These are phyloP conservation scores for Carallia pectinifolia DNA, from an alignment of 345 rosid genomes.

Conservation along the genomic window DNA sequence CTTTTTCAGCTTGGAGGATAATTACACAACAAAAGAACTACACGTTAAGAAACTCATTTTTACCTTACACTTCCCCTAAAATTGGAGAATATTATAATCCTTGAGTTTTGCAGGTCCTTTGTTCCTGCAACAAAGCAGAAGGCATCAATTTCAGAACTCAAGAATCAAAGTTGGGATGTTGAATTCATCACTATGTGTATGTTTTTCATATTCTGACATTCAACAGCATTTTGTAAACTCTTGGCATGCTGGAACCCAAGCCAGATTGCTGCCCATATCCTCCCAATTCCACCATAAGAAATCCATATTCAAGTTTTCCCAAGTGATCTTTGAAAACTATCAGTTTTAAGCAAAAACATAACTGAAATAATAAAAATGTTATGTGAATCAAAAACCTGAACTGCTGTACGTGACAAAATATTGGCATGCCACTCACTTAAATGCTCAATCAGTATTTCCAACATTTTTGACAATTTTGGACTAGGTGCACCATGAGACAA, in stretches of 20 bases:
- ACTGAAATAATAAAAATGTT: neutral
- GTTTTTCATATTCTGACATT: neutral
- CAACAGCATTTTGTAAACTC: neutral
- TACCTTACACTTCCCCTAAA: slow-evolving; percentile 98
- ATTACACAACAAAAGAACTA: neutral
- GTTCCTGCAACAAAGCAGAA: slow-evolving; percentile 45
- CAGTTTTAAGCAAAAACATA: slow-evolving; percentile 5
- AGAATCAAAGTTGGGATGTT: no score
- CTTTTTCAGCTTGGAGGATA: no score
- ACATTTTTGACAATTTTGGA: slow-evolving; percentile 87
- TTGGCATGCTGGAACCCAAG: neutral
- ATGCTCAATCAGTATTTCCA: slow-evolving; percentile 77
- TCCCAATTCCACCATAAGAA: neutral
- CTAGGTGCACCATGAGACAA: slow-evolving; percentile 84
- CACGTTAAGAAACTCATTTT: slow-evolving; percentile 12
- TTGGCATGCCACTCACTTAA: slow-evolving; percentile 60
- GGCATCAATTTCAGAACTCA: no score
- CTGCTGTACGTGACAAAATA: slow-evolving; percentile 14
- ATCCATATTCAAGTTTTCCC: slow-evolving; percentile 1
- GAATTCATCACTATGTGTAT: neutral
- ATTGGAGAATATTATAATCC: slow-evolving; percentile 94
- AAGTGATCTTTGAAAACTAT: neutral
- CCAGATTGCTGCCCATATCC: neutral
- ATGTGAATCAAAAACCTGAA: slow-evolving; percentile 15
- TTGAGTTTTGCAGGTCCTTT: slow-evolving; percentile 66